These are phyloP conservation scores for Rhodamnia rubescens DNA, from an alignment of 345 rosid genomes.

Conservation along the genomic window DNA sequence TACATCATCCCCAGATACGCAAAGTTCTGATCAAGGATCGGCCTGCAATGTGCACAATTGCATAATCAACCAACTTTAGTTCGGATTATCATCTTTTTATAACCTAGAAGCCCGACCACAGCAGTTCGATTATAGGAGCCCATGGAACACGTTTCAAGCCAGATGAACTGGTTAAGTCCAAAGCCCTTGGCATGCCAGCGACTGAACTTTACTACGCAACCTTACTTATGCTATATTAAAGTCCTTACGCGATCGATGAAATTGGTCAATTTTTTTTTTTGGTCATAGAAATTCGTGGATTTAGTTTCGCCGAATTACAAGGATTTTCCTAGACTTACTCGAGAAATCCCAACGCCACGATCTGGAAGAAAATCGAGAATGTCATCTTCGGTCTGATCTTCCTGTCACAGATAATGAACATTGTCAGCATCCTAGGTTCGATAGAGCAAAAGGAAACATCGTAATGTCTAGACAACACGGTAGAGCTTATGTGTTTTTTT, in stretches of 20 bases:
- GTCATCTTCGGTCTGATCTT: slow-evolving; percentile 78
- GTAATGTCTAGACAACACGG: background rate
- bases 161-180: background rate
- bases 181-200: background rate
- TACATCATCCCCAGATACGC: slow-evolving; percentile 50
- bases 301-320: background rate
- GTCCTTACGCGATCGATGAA: background rate
- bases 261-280: too few species aligned
- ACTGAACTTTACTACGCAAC: background rate
- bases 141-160: background rate
- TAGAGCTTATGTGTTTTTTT: too few species aligned
- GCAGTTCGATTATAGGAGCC: background rate
- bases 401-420: slow-evolving; percentile 13
- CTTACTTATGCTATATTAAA: background rate
- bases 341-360: slow-evolving; percentile 47
- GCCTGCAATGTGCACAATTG: slow-evolving; percentile 21
- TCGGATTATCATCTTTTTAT: background rate
- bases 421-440: background rate
- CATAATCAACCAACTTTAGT: background rate
- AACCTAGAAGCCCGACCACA: background rate
- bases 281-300: too few species aligned
- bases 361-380: slow-evolving; percentile 40
- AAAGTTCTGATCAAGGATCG: slow-evolving; percentile 69
- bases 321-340: slow-evolving; percentile 29
- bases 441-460: background rate